Percentiles rank a stretch among this genome's conserved stretches.
phyloP scores from a whole-genome alignment of 148 eudicot species.

The Vaccinium darrowii region DNA sequence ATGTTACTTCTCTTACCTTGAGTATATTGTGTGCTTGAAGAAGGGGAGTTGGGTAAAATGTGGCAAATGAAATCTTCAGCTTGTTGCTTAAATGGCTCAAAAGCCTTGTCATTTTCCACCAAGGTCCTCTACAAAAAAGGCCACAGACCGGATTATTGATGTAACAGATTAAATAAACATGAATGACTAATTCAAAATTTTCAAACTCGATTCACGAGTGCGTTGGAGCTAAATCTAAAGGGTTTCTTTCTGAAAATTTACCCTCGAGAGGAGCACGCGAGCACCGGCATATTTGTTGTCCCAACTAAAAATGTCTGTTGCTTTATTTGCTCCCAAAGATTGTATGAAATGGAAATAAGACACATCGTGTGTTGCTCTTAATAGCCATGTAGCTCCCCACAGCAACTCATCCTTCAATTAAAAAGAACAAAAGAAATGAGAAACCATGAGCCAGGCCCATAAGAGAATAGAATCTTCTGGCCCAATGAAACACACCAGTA shows the following conservation, averaged over 20 bases:
- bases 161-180: not conserved
- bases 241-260: conserved; percentile 13
- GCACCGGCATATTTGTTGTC: conserved; percentile 95
- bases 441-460: not conserved
- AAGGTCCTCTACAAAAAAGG: conserved; percentile 42
- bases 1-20: conserved; percentile 36
- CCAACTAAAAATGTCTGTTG: conserved; percentile 82
- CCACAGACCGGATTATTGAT: not conserved
- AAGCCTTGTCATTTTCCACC: conserved; percentile 43
- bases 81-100: conserved; percentile 54
- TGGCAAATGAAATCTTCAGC: conserved; percentile 84
- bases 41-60: conserved; percentile 80
- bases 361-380: conserved; percentile 60
- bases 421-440: not conserved
- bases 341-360: conserved; percentile 53
- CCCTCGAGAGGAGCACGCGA: conserved; percentile 81
- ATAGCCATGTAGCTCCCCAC: conserved; percentile 99
- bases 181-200: not conserved
- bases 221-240: not conserved
- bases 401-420: conserved; percentile 63
- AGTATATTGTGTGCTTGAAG: conserved; percentile 72
- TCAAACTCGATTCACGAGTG: no score
- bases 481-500: not conserved
- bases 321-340: conserved; percentile 72
- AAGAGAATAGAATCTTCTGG: not conserved